Conservation (phyloP, 805 yeast species). For the Candida bentonensis region DNA sequence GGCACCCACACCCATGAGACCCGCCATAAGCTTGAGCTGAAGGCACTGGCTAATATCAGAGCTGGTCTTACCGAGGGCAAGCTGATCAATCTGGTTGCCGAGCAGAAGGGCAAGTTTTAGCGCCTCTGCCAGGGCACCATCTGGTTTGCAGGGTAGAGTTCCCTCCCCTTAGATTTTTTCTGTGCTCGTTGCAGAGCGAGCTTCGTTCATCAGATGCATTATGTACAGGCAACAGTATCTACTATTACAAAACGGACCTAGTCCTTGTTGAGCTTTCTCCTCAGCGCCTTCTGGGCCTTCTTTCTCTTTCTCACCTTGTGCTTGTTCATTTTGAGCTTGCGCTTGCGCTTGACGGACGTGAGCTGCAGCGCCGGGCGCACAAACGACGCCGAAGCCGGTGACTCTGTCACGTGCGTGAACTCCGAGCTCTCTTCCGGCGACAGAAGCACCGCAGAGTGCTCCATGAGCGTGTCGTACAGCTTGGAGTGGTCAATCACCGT, state of each 20-base stretch:
- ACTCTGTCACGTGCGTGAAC: conserved; percentile 2
- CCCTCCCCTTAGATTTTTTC: too few relatives aligned
- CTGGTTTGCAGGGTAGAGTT: too few relatives aligned
- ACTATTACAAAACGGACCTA: neutral
- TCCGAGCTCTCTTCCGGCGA: neutral
- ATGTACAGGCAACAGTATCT: neutral
- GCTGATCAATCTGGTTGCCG: conserved; percentile 72
- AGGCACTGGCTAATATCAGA: conserved; percentile 54
- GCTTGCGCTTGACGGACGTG: conserved; percentile 30
- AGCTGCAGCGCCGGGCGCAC: conserved; percentile 6
- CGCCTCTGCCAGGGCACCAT: too few relatives aligned
- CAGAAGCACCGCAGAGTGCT: neutral
- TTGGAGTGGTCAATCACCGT: neutral
- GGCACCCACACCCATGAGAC: conserved; percentile 28
- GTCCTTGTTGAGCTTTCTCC: conserved; percentile 20
- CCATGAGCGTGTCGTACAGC: neutral
- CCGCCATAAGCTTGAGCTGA: conserved; percentile 64
- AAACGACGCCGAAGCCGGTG: conserved; percentile 13
- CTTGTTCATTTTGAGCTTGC: conserved; percentile 93
- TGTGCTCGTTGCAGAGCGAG: too few relatives aligned
- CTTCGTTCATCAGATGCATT: too few relatives aligned
- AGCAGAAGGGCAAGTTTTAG: conserved; percentile 16
- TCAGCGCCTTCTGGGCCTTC: conserved; percentile 58
- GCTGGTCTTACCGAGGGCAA: conserved; percentile 49
- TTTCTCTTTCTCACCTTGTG: conserved; percentile 96